Base-by-base conservation (phyloP, 1,284 basidiomycete genomes). In the Papiliotrema fonsecae region DNA sequence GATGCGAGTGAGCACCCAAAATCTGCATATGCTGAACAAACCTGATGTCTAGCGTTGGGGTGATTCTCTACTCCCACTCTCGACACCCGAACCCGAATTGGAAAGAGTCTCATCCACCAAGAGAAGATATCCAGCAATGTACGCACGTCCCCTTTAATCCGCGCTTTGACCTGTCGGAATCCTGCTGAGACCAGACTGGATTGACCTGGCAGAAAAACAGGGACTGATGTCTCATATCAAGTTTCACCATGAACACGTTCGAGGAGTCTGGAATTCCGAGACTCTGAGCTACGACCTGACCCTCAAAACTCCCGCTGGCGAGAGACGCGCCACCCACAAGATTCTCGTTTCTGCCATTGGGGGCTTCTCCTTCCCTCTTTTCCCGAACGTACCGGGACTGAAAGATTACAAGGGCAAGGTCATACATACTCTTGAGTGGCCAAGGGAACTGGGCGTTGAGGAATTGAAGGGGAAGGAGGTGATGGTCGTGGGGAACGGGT, bases 1-100 rank as follows among this genome's bases (percentile, higher is more conserved):
- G 65, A 32, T 67, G 62, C 60, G 65, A 67, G 63, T 61, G 31
- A 56, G 63, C 55, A 10, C 24, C 13, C 22, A 22, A 7, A 14
- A 35, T 44, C n/a, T 19, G 4, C n/a, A 19, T 25, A 11, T 27
- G 21, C 5, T 13, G 18, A 9, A 31, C 22, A 4, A 25, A 41
- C 37, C 37, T 56, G 45, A 48, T 22, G 21, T 22, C 14, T 42
- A 65, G 60, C 45, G 49, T 61, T 18, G 40, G 45, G 2, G 59
- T 57, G 3, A 45, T 56, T 16, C 50, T 50, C 34, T 58, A 61
- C 41, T 57, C 55, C 3, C 47, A 57, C 32, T 57, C 55, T 13
- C 45, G 50, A 25, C 48, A 55, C 43, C 55, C 49, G 19, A 54
- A 56, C 19, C 45, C 36, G 13, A 32, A 56, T 18, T 61, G 57